Conservation (phyloP, 1,284 basidiomycete species). For the Fomitopsis palustris region DNA sequence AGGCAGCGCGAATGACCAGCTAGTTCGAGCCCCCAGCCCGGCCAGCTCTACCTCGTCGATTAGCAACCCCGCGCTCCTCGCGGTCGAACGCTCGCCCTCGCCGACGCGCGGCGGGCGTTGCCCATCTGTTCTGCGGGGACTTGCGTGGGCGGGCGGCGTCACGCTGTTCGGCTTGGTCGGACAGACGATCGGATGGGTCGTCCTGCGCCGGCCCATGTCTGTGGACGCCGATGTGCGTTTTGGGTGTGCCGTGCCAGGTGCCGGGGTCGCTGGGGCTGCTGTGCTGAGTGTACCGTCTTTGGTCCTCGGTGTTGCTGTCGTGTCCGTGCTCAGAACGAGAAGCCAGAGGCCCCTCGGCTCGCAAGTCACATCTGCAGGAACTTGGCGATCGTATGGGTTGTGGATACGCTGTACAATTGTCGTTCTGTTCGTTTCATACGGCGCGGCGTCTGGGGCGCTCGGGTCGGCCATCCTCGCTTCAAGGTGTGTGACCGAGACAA, state of each 20-base stretch:
- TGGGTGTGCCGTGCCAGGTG: too few relatives aligned
- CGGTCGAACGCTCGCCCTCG: neutral
- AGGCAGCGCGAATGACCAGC: too few relatives aligned
- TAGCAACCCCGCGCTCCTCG: neutral
- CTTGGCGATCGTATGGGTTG: neutral
- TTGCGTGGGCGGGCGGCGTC: neutral
- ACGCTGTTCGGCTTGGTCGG: neutral
- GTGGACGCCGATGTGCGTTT: neutral
- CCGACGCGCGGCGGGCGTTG: neutral
- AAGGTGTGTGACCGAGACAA: neutral
- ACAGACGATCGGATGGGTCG: neutral
- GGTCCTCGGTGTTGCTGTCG: neutral
- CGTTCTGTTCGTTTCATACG: neutral
- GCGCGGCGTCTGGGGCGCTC: neutral
- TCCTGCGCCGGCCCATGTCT: neutral
- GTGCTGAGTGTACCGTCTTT: neutral
- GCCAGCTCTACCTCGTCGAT: neutral
- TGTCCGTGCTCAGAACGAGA: too few relatives aligned
- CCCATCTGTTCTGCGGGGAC: too few relatives aligned
- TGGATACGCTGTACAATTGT: neutral
- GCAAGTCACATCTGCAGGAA: too few relatives aligned
- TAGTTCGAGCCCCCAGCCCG: neutral
- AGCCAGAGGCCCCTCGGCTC: too few relatives aligned
- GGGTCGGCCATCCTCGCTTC: neutral
- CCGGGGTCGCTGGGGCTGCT: neutral